Evolutionary conservation across 257 asterid species (phyloP), one percentile per base, ranked within the genome.

Genomic region (Gentiana dahurica): DNA sequence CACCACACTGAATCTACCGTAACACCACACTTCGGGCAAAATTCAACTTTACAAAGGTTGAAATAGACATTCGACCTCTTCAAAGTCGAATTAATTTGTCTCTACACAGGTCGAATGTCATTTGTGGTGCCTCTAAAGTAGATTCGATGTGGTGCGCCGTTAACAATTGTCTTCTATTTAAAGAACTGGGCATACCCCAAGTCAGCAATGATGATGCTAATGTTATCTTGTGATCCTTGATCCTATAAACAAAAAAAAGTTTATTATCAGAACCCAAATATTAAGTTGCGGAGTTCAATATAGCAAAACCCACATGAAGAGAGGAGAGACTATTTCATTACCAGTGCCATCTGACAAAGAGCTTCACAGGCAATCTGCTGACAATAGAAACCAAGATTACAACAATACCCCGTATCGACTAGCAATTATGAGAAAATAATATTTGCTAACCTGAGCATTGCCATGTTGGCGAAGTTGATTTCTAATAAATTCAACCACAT

Each of bases 141-240:
- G 24, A 24, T 24, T 24, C 24, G 24, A 24, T 24, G 24, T 24
- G 24, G 24, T 24, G 24, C 24, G 24, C 24, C 24, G 24, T 24
- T 24, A 24, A 24, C 24, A 24, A 24, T 24, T 24, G 24, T 24
- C 24, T 24, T 24, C 24, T 24, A 34, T 8, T 34, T 2, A 3
- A 53, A 33, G 12, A 44, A 24, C 13, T 8, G 56, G 62, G 49
- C 84, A 63, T 77, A 91, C 98, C 99, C 96, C 50, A 92, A 80
- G 79, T 92, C 99, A 57, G 94, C 97, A 50, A 92, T 70, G 66
- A 85, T 48, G 62, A 92, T 83, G 82, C 94, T 88, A 66, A 92
- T 72, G 79, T 92, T 92, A 73, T 92, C 99, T 77, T 82, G 83
- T 6, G 99, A 83, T n/a, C 68, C 51, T 61, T 54, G 82, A 57